These are phyloP conservation scores for Lizonia empirigonia DNA, from an alignment of 2,329 filamentous ascomycete genomes.

Conservation along the genomic window DNA sequence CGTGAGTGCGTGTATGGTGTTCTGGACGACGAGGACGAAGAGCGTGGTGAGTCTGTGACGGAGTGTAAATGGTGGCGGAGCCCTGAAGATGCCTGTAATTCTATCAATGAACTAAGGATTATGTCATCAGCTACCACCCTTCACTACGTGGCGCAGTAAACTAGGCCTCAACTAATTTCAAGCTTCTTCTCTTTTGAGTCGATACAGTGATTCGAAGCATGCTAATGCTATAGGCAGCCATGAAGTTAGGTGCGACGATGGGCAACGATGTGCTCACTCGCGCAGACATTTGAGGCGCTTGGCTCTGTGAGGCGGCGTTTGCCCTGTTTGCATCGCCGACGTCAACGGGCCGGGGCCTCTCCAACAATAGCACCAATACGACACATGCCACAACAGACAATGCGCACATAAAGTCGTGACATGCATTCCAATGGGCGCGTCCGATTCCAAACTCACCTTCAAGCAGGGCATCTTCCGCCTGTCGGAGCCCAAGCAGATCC, in stretches of 20 bases:
- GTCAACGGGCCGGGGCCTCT: constrained; percentile 17
- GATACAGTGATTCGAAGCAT: too few species aligned
- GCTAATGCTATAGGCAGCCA: too few species aligned
- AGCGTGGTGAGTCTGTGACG: not conserved
- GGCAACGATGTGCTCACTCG: too few species aligned
- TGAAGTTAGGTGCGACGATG: too few species aligned
- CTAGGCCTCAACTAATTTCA: too few species aligned
- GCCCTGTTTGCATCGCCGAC: constrained; percentile 33
- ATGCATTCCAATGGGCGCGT: constrained; percentile 79
- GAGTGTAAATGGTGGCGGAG: constrained; percentile 8
- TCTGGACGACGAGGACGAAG: not conserved
- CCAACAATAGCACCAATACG: constrained; percentile 8
- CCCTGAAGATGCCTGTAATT: constrained; percentile 9
- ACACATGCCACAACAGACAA: constrained; percentile 1
- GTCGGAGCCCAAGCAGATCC: constrained; percentile 87
- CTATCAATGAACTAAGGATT: constrained; percentile 1
- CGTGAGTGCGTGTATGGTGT: not conserved
- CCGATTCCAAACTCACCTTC: constrained; percentile 98
- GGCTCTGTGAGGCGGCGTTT: constrained; percentile 10
- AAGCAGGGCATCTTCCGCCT: constrained; percentile 97
- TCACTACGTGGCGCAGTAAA: not conserved
- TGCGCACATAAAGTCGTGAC: constrained; percentile 37
- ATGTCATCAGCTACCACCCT: constrained; percentile 8
- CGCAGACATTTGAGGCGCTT: not conserved
- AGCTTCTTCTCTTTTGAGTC: too few species aligned